Evolutionary conservation across 2,329 filamentous ascomycete genomes (phyloP).

Genomic region (Trichothecium roseum): DNA sequence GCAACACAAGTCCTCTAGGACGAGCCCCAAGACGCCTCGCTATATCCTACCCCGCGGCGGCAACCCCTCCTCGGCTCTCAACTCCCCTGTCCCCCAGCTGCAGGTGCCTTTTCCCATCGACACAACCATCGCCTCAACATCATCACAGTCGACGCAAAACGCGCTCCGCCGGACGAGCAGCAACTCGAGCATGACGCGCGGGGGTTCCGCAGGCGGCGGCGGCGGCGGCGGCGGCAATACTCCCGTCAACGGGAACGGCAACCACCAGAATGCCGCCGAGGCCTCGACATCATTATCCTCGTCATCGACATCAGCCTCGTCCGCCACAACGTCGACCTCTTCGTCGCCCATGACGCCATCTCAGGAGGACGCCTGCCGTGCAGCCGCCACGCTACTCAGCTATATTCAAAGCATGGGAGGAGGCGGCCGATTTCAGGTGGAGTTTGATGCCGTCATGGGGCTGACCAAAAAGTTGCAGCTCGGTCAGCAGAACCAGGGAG

Average conservation of each 20-base stretch:
- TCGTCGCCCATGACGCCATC: slow-evolving; percentile 58
- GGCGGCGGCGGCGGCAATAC: too few relatives aligned
- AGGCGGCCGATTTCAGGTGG: slow-evolving; percentile 57
- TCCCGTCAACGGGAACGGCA: too few relatives aligned
- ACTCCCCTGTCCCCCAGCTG: slow-evolving; percentile 39
- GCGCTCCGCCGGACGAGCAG: slow-evolving; percentile 21
- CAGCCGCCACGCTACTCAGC: slow-evolving; percentile 68
- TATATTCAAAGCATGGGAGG: slow-evolving; percentile 62
- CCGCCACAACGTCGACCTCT: slow-evolving; percentile 32
- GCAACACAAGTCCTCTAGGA: slow-evolving; percentile 9
- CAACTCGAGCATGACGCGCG: slow-evolving; percentile 20
- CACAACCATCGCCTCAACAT: slow-evolving; percentile 28
- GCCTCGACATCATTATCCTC: slow-evolving; percentile 9
- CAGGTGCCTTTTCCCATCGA: slow-evolving; percentile 32
- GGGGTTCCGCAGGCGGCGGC: too few relatives aligned
- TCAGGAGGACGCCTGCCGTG: slow-evolving; percentile 75
- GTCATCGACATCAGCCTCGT: too few relatives aligned
- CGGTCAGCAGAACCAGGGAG: slow-evolving; percentile 36
- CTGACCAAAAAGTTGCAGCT: slow-evolving; percentile 79
- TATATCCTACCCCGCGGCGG: slow-evolving; percentile 35
- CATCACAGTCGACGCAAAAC: slow-evolving; percentile 6
- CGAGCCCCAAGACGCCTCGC: slow-evolving; percentile 41
- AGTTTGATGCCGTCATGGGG: slow-evolving; percentile 68
- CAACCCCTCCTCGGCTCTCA: slow-evolving; percentile 42
- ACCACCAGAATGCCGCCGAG: background rate